phyloP scores from a whole-genome alignment of 2,329 filamentous ascomycete species.

The Paracorniculantispora psalliotae region DNA sequence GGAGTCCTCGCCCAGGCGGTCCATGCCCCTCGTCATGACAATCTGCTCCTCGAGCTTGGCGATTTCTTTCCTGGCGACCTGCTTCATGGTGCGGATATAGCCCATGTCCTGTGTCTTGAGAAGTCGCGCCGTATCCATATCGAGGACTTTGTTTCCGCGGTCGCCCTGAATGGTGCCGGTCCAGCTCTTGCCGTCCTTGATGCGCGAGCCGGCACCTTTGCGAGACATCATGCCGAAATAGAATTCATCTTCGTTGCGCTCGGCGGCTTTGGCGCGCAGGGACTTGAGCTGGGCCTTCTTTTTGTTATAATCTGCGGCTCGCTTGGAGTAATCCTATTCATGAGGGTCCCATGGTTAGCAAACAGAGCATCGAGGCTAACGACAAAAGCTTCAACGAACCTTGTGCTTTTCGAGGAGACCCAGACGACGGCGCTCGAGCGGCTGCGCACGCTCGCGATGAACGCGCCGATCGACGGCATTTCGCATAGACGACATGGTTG shows the following conservation, averaged over 20 bases:
- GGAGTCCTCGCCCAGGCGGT: conserved; percentile 31
- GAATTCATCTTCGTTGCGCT: conserved; percentile 69
- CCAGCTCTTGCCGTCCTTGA: conserved; percentile 47
- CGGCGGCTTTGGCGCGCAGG: conserved; percentile 56
- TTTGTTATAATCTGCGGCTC: conserved; percentile 60
- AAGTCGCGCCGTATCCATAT: conserved; percentile 53
- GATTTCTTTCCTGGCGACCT: conserved; percentile 55
- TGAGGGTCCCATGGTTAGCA: neutral
- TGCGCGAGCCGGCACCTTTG: conserved; percentile 46
- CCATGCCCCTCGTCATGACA: conserved; percentile 37
- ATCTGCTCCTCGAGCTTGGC: conserved; percentile 49
- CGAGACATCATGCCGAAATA: conserved; percentile 66
- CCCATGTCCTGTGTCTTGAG: conserved; percentile 66
- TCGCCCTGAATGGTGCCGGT: conserved; percentile 53
- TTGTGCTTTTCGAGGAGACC: conserved; percentile 96
- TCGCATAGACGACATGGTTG: conserved; percentile 50
- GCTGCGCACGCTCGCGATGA: conserved; percentile 87
- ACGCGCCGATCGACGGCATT: conserved; percentile 72
- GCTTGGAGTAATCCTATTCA: conserved; percentile 56
- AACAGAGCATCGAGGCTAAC: neutral
- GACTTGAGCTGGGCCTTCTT: conserved; percentile 58
- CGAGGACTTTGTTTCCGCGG: conserved; percentile 51
- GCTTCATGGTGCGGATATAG: conserved; percentile 59
- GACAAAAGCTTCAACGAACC: conserved; percentile 35
- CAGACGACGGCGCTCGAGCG: conserved; percentile 74